A percentile compares a stretch with the other conserved stretches of the same genome.
Evolutionary conservation across 306 rosid genomes (phyloP).

Genomic region (Dryas alaskensis): DNA sequence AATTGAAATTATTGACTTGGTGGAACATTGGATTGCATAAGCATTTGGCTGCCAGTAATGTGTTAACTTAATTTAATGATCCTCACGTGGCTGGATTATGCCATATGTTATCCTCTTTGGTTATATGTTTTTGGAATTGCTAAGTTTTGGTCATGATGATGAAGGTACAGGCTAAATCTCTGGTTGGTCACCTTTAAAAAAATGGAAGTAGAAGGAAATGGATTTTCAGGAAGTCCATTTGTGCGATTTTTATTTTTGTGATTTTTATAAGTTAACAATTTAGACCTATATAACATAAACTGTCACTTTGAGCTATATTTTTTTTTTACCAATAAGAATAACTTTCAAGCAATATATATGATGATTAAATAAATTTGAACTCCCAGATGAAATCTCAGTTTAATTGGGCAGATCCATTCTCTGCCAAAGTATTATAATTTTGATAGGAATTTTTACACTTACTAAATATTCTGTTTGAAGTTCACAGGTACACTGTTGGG

Average conservation of each 20-base stretch:
- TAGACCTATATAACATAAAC: neutral
- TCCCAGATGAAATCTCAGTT: neutral
- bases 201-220: neutral
- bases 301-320: neutral
- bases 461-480: conserved; percentile 36
- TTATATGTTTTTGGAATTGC: neutral
- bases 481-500: conserved; percentile 93
- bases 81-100: neutral
- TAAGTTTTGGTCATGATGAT: conserved; percentile 4
- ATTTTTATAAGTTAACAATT: no score
- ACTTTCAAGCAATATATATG: neutral
- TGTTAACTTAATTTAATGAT: neutral
- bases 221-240: neutral
- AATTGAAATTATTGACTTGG: neutral
- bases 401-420: neutral
- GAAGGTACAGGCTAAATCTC: neutral
- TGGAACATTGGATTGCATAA: neutral
- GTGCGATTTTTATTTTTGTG: no score
- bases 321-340: neutral
- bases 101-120: neutral
- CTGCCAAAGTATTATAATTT: neutral
- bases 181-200: neutral
- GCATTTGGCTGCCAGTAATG: conserved; percentile 3
- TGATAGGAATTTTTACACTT: conserved; percentile 2
- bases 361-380: neutral